A percentile compares a stretch with the other conserved stretches of the same genome.
Conservation (phyloP, 2,329 filamentous ascomycete genomes). For the Erysiphe neolycopersici region DNA sequence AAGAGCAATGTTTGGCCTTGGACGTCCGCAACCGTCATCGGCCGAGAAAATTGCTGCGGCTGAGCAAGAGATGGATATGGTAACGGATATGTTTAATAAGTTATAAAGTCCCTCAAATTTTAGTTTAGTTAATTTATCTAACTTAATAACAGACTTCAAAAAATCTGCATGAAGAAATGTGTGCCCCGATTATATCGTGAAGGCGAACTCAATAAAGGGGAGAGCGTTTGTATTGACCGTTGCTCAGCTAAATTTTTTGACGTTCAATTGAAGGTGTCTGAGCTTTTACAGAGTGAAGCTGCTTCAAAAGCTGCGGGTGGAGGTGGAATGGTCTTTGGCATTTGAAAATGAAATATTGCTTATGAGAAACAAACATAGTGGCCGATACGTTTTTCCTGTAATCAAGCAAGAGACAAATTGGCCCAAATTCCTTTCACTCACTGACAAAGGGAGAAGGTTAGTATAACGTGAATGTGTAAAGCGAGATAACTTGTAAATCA, state of each 20-base stretch:
- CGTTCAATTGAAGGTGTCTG: conserved; percentile 89
- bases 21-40: conserved; percentile 62
- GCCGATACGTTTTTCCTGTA: too few relatives aligned
- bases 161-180: conserved; percentile 84
- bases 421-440: too few relatives aligned
- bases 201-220: conserved; percentile 92
- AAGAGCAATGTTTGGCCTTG: conserved; percentile 51
- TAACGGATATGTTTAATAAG: conserved; percentile 97
- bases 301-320: conserved; percentile 32
- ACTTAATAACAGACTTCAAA: conserved; percentile 35
- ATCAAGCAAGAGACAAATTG: too few relatives aligned
- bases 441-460: too few relatives aligned
- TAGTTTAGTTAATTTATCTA: background rate
- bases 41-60: conserved; percentile 93
- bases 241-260: conserved; percentile 98
- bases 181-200: conserved; percentile 82
- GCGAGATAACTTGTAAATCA: too few relatives aligned
- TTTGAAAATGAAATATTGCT: background rate
- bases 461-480: too few relatives aligned
- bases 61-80: conserved; percentile 92
- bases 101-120: conserved; percentile 18
- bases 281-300: conserved; percentile 82
- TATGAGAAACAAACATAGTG: too few relatives aligned
- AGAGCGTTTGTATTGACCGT: conserved; percentile 91
- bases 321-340: conserved; percentile 21